phyloP scores from a whole-genome alignment of 257 asterid species.

The Scutellaria minor region DNA sequence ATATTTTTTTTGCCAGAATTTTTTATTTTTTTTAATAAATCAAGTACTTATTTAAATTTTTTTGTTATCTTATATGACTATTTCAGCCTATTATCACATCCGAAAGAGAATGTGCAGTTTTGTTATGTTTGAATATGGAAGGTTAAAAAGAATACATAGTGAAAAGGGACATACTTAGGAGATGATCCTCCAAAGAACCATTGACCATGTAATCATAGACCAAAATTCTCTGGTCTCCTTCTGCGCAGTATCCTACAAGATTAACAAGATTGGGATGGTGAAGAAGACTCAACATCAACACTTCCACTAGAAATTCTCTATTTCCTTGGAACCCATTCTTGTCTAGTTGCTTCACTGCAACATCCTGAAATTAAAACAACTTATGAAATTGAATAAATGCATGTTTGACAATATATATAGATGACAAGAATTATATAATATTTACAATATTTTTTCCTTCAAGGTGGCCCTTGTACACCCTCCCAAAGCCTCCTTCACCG shows the following conservation, averaged over 20 bases:
- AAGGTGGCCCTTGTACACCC: constrained; percentile 62
- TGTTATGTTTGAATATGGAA: neutral
- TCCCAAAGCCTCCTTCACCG: constrained; percentile 81
- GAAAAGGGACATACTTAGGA: constrained; percentile 54
- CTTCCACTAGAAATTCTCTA: constrained; percentile 78
- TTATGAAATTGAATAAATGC: neutral
- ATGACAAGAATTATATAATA: neutral
- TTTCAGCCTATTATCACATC: too few species aligned
- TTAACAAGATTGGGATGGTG: constrained; percentile 74
- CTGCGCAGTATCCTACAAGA: constrained; percentile 75
- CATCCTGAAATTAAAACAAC: constrained; percentile 46
- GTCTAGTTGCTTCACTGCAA: constrained; percentile 82
- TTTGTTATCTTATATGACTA: too few species aligned
- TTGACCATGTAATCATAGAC: constrained; percentile 69
- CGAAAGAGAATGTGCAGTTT: too few species aligned
- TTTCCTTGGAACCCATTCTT: constrained; percentile 84
- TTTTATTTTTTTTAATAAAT: too few species aligned
- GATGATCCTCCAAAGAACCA: constrained; percentile 75
- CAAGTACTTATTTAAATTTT: too few species aligned
- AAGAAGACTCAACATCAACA: constrained; percentile 73
- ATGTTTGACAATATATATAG: too few species aligned
- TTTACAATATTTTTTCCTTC: constrained; percentile 48
- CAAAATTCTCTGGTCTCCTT: constrained; percentile 72
- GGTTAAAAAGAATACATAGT: neutral
- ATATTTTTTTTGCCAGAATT: too few species aligned